Percentiles rank a stretch among this genome's conserved stretches.
These are phyloP conservation scores for Anastatica hierochuntica DNA, from an alignment of 345 rosid species.

Conservation along the genomic window DNA sequence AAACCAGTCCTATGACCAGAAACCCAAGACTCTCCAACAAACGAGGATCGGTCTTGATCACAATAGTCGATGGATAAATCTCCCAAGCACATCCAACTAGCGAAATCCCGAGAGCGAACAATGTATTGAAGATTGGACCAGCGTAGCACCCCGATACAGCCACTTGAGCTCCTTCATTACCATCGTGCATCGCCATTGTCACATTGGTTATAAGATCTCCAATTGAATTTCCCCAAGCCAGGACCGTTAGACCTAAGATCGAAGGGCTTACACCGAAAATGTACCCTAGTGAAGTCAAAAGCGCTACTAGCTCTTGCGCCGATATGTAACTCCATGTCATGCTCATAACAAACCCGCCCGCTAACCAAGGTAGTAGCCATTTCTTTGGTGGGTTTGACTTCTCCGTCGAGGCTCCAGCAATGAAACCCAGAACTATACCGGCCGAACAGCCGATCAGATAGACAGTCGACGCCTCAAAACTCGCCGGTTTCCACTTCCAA, in stretches of 20 bases:
- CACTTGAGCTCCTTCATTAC: slow-evolving; percentile 65
- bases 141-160: slow-evolving; percentile 93
- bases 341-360: slow-evolving; percentile 80
- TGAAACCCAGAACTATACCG: slow-evolving; percentile 48
- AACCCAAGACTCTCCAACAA: slow-evolving; percentile 65
- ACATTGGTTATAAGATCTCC: slow-evolving; percentile 80
- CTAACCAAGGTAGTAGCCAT: slow-evolving; percentile 58
- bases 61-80: slow-evolving; percentile 40
- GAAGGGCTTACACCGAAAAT: slow-evolving; percentile 72
- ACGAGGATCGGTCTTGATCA: slow-evolving; percentile 50
- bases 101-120: slow-evolving; percentile 69
- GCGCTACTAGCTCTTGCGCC: slow-evolving; percentile 71
- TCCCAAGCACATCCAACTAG: slow-evolving; percentile 53
- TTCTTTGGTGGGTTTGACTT: slow-evolving; percentile 52
- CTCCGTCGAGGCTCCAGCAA: slow-evolving; percentile 51
- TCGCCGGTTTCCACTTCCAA: slow-evolving; percentile 26
- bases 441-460: slow-evolving; percentile 39
- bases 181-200: slow-evolving; percentile 72
- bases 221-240: slow-evolving; percentile 91
- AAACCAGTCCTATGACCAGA: slow-evolving; percentile 57
- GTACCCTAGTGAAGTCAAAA: slow-evolving; percentile 54
- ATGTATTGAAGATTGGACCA: slow-evolving; percentile 78
- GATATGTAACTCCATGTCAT: slow-evolving; percentile 80
- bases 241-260: slow-evolving; percentile 70
- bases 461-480: slow-evolving; percentile 22